A percentile compares a stretch with the other conserved stretches of the same genome.
phyloP scores from a whole-genome alignment of 495 filamentous ascomycete genomes.

The Neurospora sp. region DNA sequence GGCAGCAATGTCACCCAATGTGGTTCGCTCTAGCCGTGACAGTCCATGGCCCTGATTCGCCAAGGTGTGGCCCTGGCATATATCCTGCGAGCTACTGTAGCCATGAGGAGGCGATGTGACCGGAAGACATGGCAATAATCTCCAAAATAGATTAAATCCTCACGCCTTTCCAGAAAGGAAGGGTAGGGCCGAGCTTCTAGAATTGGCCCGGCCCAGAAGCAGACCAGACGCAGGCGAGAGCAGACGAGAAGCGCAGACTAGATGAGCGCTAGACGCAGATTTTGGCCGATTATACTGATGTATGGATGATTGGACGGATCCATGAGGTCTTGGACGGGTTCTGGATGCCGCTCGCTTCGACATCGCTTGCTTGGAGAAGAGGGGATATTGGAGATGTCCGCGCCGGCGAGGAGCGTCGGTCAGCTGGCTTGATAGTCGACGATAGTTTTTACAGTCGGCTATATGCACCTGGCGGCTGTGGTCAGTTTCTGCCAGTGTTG shows the following conservation, averaged over 20 bases:
- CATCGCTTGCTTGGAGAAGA: not conserved
- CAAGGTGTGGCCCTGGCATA: not conserved
- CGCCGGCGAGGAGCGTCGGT: not conserved
- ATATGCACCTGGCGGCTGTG: not conserved
- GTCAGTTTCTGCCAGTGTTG: not conserved
- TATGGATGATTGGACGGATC: not conserved
- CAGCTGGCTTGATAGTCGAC: not conserved
- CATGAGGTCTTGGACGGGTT: not conserved
- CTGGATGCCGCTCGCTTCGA: not conserved
- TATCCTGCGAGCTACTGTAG: not conserved
- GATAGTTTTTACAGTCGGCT: not conserved
- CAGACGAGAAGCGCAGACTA: not conserved
- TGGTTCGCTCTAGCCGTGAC: not conserved
- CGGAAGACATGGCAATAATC: not conserved
- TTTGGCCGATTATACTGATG: not conserved
- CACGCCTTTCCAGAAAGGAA: not conserved
- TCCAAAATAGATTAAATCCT: constrained; percentile 1
- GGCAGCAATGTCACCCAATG: not conserved
- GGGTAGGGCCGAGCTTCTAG: not conserved
- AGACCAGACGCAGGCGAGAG: not conserved
- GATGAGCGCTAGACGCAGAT: not conserved
- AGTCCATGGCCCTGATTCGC: not conserved
- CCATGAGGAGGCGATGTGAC: constrained; percentile 1
- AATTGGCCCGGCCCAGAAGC: not conserved
- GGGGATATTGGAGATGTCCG: not conserved